phyloP scores from a whole-genome alignment of 495 filamentous ascomycete species.

The Penicillium robsamsonii region DNA sequence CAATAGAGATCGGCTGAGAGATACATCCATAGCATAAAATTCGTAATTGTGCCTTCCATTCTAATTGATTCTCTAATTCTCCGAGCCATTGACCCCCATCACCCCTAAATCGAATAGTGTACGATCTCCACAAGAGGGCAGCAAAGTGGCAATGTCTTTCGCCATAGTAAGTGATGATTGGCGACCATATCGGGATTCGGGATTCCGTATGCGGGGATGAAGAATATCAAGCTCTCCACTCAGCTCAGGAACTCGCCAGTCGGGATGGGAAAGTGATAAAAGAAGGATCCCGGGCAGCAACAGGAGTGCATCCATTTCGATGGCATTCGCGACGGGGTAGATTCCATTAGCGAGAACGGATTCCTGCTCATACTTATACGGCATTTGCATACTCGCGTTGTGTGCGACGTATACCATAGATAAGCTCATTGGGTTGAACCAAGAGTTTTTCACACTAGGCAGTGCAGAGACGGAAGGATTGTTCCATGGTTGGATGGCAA shows the following conservation, averaged over 20 bases:
- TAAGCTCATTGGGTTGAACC: conserved; percentile 3
- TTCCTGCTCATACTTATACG: not conserved
- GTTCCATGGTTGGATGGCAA: not conserved
- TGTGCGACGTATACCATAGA: not conserved
- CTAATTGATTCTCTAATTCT: not conserved
- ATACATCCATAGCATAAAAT: not conserved
- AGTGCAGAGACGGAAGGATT: not conserved
- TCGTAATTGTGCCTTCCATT: not conserved
- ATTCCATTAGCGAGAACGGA: conserved; percentile 1
- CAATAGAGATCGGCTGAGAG: conserved; percentile 3
- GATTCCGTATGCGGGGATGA: not conserved
- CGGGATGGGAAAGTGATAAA: not conserved
- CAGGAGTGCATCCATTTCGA: not conserved
- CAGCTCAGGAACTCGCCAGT: not conserved
- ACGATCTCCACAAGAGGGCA: not conserved
- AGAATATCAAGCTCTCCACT: not conserved
- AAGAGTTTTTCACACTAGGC: conserved; percentile 1
- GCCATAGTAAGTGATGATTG: not conserved
- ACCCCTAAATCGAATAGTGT: not conserved
- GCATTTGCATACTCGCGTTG: conserved; percentile 1
- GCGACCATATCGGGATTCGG: not conserved
- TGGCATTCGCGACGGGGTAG: not conserved
- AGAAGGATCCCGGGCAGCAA: not conserved
- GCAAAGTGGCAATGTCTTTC: not conserved
- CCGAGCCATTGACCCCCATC: not conserved